Evolutionary conservation across 2,329 filamentous ascomycete species (phyloP).

Genomic region (Cercospora beticola): DNA sequence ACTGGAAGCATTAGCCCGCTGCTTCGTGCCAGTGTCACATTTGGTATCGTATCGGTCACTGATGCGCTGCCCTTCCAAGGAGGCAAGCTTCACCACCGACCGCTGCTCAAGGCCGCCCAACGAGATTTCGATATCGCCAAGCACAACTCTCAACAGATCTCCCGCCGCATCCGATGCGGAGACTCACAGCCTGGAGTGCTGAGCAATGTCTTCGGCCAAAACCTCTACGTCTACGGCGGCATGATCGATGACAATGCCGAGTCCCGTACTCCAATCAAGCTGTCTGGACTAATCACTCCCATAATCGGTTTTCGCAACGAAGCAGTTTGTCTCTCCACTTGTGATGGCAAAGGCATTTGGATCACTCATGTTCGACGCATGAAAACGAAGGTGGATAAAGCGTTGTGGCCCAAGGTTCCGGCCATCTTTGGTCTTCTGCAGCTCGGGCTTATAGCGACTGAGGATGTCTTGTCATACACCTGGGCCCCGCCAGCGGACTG

Average conservation of each 20-base stretch:
- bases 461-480: slow-evolving; percentile 21
- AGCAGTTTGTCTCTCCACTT: slow-evolving; percentile 41
- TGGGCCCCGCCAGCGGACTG: slow-evolving; percentile 33
- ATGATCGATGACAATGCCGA: slow-evolving; percentile 38
- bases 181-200: slow-evolving; percentile 47
- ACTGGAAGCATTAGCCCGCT: slow-evolving; percentile 21
- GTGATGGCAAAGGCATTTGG: slow-evolving; percentile 45
- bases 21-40: slow-evolving; percentile 34
- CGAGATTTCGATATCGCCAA: slow-evolving; percentile 41
- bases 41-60: slow-evolving; percentile 36
- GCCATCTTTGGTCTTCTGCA: slow-evolving; percentile 40
- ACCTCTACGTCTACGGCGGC: slow-evolving; percentile 46
- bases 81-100: slow-evolving; percentile 40
- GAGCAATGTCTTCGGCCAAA: slow-evolving; percentile 41
- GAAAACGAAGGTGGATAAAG: slow-evolving; percentile 41
- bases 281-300: slow-evolving; percentile 29
- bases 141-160: slow-evolving; percentile 43
- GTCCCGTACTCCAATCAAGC: slow-evolving; percentile 12
- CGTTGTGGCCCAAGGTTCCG: slow-evolving; percentile 47
- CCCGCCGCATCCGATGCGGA: slow-evolving; percentile 44
- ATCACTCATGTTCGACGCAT: slow-evolving; percentile 44
- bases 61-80: slow-evolving; percentile 42
- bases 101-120: slow-evolving; percentile 43
- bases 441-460: slow-evolving; percentile 37
- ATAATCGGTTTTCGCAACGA: slow-evolving; percentile 41